Base-by-base conservation (phyloP, 2,329 filamentous ascomycete genomes). In the Leptographium wingfieldii region DNA sequence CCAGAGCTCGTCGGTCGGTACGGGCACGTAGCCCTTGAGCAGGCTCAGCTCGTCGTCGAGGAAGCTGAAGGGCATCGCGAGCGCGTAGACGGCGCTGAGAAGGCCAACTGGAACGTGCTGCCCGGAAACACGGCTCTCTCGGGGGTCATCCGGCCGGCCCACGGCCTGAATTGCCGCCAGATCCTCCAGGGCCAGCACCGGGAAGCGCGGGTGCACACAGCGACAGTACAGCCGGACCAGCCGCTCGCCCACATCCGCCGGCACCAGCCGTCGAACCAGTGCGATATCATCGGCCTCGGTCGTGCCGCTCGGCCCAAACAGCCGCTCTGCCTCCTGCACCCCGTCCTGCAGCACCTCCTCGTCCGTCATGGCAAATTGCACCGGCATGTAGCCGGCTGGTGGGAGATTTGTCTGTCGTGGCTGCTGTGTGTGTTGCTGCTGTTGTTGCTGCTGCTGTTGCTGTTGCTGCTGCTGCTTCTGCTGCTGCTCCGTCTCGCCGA, bases 41-140 rank as follows among this genome's bases (percentile, higher is more conserved):
- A 67, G 59, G 56, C 65, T 67, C 2, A 67, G 58, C 59, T 67
- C 65, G 55, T 68, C 67, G 57, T 67, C 67, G 1, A 67, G 58
- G 33, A 67, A 68, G 16, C 63, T 66, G 54, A 67, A 68, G 0
- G 66, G 67, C 33, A 65, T 61, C 0, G 67, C 67, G 46, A 68
- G 56, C 16, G 65, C 66, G 25, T 66, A 68, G 6, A 67, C 60
- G 5, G 66, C 66, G 48, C 64, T 66, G 11, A 59, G 62, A 1
- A 68, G 55, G 51, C 66, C 66, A 1, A 67, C 63, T 1, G 65
- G 63, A 2, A 58, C 43, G 14, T 9, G 16, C 16, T n/a, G 4
- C 16, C 19, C 2, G 19, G 16, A 19, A 19, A 19, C 16, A 19
- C 12, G 2, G 40, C 6, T 7, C 4, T 43, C 14, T 3, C 2